These are phyloP conservation scores for Fusarium sp. DNA, from an alignment of 2,329 filamentous ascomycete genomes.

Conservation along the genomic window DNA sequence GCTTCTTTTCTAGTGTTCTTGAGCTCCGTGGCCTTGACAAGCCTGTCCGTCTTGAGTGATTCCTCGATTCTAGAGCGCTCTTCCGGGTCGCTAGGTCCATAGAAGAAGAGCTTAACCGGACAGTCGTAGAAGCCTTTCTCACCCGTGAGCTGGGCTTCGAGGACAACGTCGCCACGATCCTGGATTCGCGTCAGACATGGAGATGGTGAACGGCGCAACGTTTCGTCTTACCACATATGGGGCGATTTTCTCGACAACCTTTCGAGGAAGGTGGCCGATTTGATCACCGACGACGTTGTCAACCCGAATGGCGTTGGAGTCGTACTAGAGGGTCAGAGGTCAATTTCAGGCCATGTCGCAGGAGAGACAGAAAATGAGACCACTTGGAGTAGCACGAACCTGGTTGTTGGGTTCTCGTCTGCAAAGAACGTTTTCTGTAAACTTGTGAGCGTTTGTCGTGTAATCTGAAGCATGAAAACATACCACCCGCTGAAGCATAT, in stretches of 20 bases:
- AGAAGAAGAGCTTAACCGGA: slow-evolving; percentile 76
- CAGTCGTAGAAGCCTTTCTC: slow-evolving; percentile 76
- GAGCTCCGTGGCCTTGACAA: slow-evolving; percentile 69
- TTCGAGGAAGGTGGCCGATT: slow-evolving; percentile 81
- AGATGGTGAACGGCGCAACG: not conserved
- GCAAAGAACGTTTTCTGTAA: slow-evolving; percentile 67
- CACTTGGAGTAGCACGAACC: slow-evolving; percentile 46
- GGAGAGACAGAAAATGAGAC: slow-evolving; percentile 12
- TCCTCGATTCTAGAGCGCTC: slow-evolving; percentile 67
- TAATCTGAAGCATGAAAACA: not conserved
- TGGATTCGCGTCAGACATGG: slow-evolving; percentile 46
- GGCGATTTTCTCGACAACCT: slow-evolving; percentile 76
- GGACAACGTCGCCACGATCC: slow-evolving; percentile 68
- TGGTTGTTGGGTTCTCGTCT: slow-evolving; percentile 74
- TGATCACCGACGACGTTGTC: slow-evolving; percentile 80
- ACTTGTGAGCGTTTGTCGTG: slow-evolving; percentile 10
- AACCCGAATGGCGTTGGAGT: slow-evolving; percentile 81
- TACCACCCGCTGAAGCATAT: slow-evolving; percentile 67
- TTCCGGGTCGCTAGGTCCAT: slow-evolving; percentile 70
- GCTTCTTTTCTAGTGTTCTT: slow-evolving; percentile 66
- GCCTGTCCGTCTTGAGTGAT: slow-evolving; percentile 71
- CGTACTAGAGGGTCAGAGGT: slow-evolving; percentile 59
- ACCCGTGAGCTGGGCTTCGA: slow-evolving; percentile 79
- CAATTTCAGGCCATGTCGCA: not conserved
- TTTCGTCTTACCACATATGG: slow-evolving; percentile 70